These are phyloP conservation scores for Trapa incisa DNA, from an alignment of 345 rosid species.

Conservation along the genomic window DNA sequence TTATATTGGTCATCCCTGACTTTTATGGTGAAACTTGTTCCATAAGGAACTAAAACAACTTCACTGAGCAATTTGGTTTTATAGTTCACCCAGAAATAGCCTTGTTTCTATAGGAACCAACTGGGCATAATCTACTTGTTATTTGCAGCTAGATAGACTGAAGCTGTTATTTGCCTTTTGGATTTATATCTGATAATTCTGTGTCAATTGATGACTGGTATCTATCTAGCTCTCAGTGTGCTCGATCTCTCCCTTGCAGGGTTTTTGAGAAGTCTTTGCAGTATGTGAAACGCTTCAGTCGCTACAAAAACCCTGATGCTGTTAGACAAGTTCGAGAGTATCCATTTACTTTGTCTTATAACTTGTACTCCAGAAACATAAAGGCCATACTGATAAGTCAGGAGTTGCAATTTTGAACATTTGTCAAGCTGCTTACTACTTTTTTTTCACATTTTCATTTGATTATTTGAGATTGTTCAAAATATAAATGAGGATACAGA, in stretches of 20 bases:
- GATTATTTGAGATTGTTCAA: too few relatives aligned
- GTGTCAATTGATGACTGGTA: not conserved
- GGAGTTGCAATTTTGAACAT: not conserved
- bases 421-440: not conserved
- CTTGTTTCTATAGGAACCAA: not conserved
- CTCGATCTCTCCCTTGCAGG: constrained; percentile 27
- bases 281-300: constrained; percentile 95
- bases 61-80: too few relatives aligned
- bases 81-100: not conserved
- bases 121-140: not conserved
- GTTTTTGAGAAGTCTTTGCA: constrained; percentile 97
- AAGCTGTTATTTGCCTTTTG: not conserved
- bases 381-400: not conserved
- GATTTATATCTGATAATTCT: not conserved
- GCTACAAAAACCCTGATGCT: constrained; percentile 96
- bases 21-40: not conserved
- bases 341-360: constrained; percentile 22
- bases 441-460: not conserved
- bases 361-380: not conserved
- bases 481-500: not conserved
- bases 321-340: constrained; percentile 98
- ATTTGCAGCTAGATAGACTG: not conserved
- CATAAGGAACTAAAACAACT: too few relatives aligned
- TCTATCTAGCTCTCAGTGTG: not conserved
- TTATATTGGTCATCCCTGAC: not conserved